These are phyloP conservation scores for Ascosphaera apis DNA, from an alignment of 2,329 filamentous ascomycete species.

Conservation along the genomic window DNA sequence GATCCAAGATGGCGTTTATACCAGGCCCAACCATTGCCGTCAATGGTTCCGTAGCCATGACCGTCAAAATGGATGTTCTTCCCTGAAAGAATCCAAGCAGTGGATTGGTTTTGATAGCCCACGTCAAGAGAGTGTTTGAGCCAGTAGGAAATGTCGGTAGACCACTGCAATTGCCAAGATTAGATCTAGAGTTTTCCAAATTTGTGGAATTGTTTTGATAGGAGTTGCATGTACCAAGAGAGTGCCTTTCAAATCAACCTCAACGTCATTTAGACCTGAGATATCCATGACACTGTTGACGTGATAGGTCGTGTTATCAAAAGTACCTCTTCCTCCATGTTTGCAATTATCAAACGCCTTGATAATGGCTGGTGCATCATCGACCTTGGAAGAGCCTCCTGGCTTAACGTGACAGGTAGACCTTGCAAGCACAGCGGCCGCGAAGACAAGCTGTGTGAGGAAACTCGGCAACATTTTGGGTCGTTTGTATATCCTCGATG, in stretches of 20 bases:
- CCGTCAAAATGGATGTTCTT: slow-evolving; percentile 26
- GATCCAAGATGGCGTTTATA: slow-evolving; percentile 12
- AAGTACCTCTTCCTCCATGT: slow-evolving; percentile 26
- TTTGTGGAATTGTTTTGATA: neutral
- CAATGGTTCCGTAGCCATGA: slow-evolving; percentile 24
- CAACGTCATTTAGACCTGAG: slow-evolving; percentile 22
- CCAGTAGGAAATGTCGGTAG: slow-evolving; percentile 25
- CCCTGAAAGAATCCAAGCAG: slow-evolving; percentile 28
- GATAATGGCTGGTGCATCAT: slow-evolving; percentile 30
- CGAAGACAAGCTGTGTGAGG: neutral
- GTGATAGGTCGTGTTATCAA: slow-evolving; percentile 26
- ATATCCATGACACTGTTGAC: slow-evolving; percentile 28
- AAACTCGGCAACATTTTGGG: neutral
- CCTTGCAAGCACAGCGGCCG: neutral
- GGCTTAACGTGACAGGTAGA: slow-evolving; percentile 3
- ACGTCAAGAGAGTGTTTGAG: slow-evolving; percentile 23
- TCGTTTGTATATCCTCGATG: too few relatives aligned
- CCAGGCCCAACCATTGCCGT: slow-evolving; percentile 25
- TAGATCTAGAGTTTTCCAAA: neutral
- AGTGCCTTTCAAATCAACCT: slow-evolving; percentile 26
- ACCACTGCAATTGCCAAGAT: slow-evolving; percentile 11
- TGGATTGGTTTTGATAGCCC: slow-evolving; percentile 27
- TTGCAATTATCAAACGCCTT: slow-evolving; percentile 27
- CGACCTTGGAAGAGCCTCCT: slow-evolving; percentile 9
- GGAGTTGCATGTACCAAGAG: slow-evolving; percentile 19